phyloP scores from a whole-genome alignment of 306 rosid genomes.

The Phaseolus lunatus region DNA sequence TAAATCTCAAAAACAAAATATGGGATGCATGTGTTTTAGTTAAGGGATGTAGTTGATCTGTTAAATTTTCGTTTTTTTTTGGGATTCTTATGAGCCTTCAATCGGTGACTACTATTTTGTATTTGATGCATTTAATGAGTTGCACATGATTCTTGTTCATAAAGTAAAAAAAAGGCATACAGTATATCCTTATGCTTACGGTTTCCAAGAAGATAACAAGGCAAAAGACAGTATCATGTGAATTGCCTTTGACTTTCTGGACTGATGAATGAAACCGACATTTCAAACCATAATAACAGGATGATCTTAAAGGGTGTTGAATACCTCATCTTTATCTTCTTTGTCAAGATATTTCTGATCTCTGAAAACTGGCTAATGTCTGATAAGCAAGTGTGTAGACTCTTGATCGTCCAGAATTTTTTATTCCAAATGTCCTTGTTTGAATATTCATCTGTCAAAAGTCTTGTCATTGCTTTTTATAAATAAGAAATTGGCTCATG shows the following conservation, averaged over 20 bases:
- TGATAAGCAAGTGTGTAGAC: background rate
- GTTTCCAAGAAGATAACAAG: conserved; percentile 20
- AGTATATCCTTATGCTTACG: conserved; percentile 16
- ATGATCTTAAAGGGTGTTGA: background rate
- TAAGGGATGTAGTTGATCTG: background rate
- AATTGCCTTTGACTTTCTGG: conserved; percentile 38
- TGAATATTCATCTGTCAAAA: conserved; percentile 18
- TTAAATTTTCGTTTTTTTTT: background rate
- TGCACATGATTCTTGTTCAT: conserved; percentile 24
- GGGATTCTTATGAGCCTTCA: conserved; percentile 13
- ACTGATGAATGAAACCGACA: conserved; percentile 22
- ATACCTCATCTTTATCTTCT: background rate
- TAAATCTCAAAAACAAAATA: background rate
- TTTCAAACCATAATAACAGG: background rate
- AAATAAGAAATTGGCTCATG: background rate
- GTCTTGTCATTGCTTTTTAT: background rate
- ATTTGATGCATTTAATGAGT: conserved; percentile 16
- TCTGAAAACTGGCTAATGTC: background rate
- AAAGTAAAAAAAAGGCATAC: conserved; percentile 3
- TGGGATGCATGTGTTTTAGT: background rate
- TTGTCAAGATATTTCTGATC: background rate
- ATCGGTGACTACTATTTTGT: background rate
- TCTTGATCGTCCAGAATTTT: background rate
- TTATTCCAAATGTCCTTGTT: background rate
- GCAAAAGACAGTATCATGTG: conserved; percentile 48